These are phyloP conservation scores for Tetrapisispora taiwanensis DNA, from an alignment of 805 yeast genomes.

Conservation along the genomic window DNA sequence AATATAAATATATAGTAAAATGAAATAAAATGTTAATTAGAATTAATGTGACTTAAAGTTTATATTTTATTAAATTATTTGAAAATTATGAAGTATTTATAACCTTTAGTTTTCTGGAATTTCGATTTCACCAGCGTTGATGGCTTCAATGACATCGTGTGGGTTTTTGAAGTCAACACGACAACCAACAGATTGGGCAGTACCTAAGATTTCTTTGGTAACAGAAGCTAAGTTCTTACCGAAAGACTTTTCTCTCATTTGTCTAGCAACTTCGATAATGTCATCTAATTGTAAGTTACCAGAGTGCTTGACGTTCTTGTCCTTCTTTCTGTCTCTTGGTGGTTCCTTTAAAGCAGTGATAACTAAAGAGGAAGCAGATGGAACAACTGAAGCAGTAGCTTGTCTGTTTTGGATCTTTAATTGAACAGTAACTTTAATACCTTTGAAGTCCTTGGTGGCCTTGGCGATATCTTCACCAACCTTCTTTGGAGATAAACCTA, in stretches of 20 bases:
- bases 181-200: conserved; percentile 99
- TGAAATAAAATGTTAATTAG: background rate
- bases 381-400: conserved; percentile 97
- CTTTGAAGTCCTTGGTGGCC: conserved; percentile 98
- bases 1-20: no score
- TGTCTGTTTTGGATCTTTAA: conserved; percentile 99
- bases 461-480: conserved; percentile 99
- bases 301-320: conserved; percentile 97
- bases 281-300: conserved; percentile 98
- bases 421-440: conserved; percentile 98
- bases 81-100: conserved; percentile 5
- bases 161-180: conserved; percentile 99
- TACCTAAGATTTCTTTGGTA: conserved; percentile 97
- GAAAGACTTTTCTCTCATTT: conserved; percentile 94
- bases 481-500: conserved; percentile 99
- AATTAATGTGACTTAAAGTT: conserved; percentile 1
- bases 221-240: conserved; percentile 96
- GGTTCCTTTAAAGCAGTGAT: conserved; percentile 99
- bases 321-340: conserved; percentile 99
- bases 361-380: conserved; percentile 97
- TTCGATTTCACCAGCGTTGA: conserved; percentile 96
- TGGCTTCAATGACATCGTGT: conserved; percentile 96
- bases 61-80: conserved; percentile 4
- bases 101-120: conserved; percentile 31
- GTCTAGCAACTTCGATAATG: conserved; percentile 93